Conservation (phyloP, 2,329 filamentous ascomycete species). For the Microsporum canis region DNA sequence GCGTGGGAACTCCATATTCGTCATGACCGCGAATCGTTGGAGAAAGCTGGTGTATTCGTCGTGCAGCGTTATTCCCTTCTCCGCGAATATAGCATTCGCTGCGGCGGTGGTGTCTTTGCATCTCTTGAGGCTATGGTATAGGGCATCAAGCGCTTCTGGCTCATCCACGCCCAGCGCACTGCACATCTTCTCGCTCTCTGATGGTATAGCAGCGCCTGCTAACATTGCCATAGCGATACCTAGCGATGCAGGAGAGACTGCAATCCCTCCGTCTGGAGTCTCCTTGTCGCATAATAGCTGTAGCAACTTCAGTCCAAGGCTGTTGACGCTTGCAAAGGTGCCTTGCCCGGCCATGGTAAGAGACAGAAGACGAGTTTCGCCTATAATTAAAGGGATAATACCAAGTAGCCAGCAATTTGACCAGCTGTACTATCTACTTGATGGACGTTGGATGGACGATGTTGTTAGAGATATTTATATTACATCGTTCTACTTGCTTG, state of each 20-base stretch:
- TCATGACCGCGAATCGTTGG: background rate
- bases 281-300: background rate
- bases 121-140: background rate
- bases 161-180: background rate
- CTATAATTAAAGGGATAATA: no score
- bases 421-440: background rate
- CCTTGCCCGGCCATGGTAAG: background rate
- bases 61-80: background rate
- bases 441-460: background rate
- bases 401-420: background rate
- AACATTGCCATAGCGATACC: conserved; percentile 2
- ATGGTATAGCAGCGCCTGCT: background rate
- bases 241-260: background rate
- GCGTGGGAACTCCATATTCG: background rate
- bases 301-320: background rate
- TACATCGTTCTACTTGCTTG: background rate
- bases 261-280: background rate
- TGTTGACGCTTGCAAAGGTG: background rate
- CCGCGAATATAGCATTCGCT: conserved; percentile 1
- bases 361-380: no score
- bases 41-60: background rate
- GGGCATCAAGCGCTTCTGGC: background rate
- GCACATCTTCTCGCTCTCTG: background rate
- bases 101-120: background rate
- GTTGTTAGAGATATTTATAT: no score